phyloP scores from a whole-genome alignment of 345 rosid genomes.

The Populus ilicifolia region DNA sequence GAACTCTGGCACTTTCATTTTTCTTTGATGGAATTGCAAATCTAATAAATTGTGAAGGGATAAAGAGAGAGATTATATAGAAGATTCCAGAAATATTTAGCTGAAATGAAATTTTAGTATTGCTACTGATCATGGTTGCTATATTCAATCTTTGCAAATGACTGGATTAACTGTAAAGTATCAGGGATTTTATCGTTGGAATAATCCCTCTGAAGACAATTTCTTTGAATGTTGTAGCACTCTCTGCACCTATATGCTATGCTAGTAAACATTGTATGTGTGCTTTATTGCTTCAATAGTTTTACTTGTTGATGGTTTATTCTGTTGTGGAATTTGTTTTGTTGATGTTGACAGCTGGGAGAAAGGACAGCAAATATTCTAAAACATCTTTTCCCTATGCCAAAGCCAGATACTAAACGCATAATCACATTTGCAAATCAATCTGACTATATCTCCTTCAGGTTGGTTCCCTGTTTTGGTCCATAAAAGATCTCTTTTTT shows the following conservation, averaged over 20 bases:
- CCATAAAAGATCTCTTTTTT: not conserved
- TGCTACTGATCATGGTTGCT: not conserved
- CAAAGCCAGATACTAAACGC: constrained; percentile 71
- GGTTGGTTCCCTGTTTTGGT: constrained; percentile 41
- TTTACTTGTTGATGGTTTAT: not conserved
- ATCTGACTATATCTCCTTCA: constrained; percentile 81
- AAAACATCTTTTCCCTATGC: constrained; percentile 88
- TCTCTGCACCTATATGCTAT: not conserved
- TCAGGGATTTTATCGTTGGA: not conserved
- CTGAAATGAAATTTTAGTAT: not conserved
- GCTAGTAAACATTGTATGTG: not conserved
- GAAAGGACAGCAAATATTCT: constrained; percentile 70
- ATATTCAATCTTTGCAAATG: not conserved
- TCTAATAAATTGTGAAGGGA: not conserved
- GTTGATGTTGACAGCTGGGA: constrained; percentile 51
- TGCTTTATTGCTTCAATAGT: not conserved
- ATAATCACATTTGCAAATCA: constrained; percentile 80
- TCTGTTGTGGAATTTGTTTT: not conserved
- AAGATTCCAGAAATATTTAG: not conserved
- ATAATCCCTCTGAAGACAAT: not conserved
- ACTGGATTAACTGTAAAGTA: not conserved
- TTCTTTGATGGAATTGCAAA: not conserved
- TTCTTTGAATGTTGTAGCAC: not conserved
- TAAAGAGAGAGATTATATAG: not conserved
- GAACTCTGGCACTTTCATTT: not conserved